These are phyloP conservation scores for Alloteropsis angusta DNA, from an alignment of 202 grass and related monocot species.

Conservation along the genomic window DNA sequence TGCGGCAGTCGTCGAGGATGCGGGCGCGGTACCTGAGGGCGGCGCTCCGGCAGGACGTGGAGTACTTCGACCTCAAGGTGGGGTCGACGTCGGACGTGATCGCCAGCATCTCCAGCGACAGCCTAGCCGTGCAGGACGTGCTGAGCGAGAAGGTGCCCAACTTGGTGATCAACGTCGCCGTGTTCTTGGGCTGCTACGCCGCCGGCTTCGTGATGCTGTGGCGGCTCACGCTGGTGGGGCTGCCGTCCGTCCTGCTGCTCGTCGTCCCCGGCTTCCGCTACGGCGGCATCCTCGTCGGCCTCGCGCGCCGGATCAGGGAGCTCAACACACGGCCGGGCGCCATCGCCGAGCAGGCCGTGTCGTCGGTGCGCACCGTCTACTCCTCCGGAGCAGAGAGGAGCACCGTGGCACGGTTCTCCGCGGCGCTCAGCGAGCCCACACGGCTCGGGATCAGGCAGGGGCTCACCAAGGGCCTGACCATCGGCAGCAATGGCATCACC, in stretches of 20 bases:
- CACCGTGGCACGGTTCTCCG: conserved; percentile 48
- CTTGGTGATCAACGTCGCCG: conserved; percentile 51
- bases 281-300: background rate
- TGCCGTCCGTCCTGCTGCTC: conserved; percentile 32
- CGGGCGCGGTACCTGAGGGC: conserved; percentile 52
- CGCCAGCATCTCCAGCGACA: conserved; percentile 69
- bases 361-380: conserved; percentile 59
- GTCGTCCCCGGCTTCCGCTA: background rate
- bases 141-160: conserved; percentile 74
- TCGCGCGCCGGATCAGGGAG: conserved; percentile 45
- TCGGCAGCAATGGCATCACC: conserved; percentile 77
- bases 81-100: conserved; percentile 54
- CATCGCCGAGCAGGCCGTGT: conserved; percentile 65
- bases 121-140: conserved; percentile 63
- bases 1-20: conserved; percentile 79
- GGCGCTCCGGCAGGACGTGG: conserved; percentile 74
- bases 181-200: conserved; percentile 47
- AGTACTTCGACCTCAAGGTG: conserved; percentile 68
- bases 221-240: conserved; percentile 44
- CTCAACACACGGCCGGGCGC: conserved; percentile 41
- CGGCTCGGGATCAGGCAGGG: conserved; percentile 67
- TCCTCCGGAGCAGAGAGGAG: conserved; percentile 47
- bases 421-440: conserved; percentile 44
- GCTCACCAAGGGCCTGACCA: conserved; percentile 64
- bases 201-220: conserved; percentile 37